Evolutionary conservation across 2,329 filamentous ascomycete species (phyloP).

Genomic region (Ophiostoma australiae): DNA sequence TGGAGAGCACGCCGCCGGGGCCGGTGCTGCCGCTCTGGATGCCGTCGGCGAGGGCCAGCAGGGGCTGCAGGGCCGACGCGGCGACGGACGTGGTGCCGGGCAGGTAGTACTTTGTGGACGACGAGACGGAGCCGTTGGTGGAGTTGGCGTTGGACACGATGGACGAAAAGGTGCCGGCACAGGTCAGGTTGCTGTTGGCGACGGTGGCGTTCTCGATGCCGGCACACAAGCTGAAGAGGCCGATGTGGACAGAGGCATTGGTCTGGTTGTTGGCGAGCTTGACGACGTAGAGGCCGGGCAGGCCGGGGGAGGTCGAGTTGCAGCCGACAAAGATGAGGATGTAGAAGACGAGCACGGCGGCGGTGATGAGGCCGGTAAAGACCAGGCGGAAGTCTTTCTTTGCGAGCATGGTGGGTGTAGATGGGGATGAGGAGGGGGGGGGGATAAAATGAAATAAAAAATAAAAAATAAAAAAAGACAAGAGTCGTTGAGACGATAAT

Average conservation of each 20-base stretch:
- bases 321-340: constrained; percentile 28
- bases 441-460: not conserved
- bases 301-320: constrained; percentile 28
- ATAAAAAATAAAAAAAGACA: not conserved
- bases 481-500: constrained; percentile 2
- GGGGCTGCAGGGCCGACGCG: constrained; percentile 21
- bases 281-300: constrained; percentile 28
- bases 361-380: constrained; percentile 18
- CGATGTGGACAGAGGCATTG: constrained; percentile 26
- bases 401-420: constrained; percentile 15
- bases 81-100: constrained; percentile 25
- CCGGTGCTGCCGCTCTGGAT: constrained; percentile 26
- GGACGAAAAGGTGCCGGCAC: constrained; percentile 23
- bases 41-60: constrained; percentile 23
- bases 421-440: not conserved
- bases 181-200: constrained; percentile 23
- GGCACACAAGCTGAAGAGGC: constrained; percentile 28
- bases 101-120: constrained; percentile 18
- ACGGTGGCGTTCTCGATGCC: constrained; percentile 8
- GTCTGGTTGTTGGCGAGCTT: constrained; percentile 26
- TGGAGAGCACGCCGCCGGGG: constrained; percentile 23
- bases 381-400: constrained; percentile 18
- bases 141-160: constrained; percentile 10
- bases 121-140: constrained; percentile 15
- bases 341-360: constrained; percentile 22